These are phyloP conservation scores for Mycena vitilis DNA, from an alignment of 768 basidiomycete genomes.

Conservation along the genomic window DNA sequence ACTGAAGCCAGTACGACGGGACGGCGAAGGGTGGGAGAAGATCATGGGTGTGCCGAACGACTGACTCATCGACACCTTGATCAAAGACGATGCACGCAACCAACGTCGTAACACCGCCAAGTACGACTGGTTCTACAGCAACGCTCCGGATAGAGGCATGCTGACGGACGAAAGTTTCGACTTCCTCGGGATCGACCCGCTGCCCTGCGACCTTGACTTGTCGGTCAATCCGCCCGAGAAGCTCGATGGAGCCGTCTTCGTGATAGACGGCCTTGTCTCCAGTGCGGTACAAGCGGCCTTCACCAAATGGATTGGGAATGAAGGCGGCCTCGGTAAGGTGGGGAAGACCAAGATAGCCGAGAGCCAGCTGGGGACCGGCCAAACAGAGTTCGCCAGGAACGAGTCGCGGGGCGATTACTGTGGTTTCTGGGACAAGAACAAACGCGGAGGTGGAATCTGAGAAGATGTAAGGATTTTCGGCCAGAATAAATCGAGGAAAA, in stretches of 20 bases:
- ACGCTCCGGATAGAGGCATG: background rate
- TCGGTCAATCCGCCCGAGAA: background rate
- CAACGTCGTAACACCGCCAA: background rate
- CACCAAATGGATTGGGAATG: background rate
- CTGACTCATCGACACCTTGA: background rate
- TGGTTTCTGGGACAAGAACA: background rate
- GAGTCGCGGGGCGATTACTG: background rate
- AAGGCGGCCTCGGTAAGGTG: background rate
- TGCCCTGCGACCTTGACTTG: slow-evolving; percentile 4
- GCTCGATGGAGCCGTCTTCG: slow-evolving; percentile 3
- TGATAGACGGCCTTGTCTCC: slow-evolving; percentile 1
- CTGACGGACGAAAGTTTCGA: background rate
- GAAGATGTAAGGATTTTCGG: background rate
- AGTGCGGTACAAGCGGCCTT: background rate
- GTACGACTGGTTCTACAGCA: background rate
- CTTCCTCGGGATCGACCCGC: slow-evolving; percentile 7
- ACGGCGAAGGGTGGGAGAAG: background rate
- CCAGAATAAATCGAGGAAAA: background rate
- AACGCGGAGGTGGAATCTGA: background rate
- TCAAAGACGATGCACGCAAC: background rate
- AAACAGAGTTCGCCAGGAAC: slow-evolving; percentile 6
- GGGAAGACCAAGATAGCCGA: background rate
- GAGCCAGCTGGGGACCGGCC: background rate
- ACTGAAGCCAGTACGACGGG: slow-evolving; percentile 3
- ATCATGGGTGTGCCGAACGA: background rate